Base-by-base conservation (phyloP, 2,329 filamentous ascomycete genomes). In the Fusarium fujikuroi region DNA sequence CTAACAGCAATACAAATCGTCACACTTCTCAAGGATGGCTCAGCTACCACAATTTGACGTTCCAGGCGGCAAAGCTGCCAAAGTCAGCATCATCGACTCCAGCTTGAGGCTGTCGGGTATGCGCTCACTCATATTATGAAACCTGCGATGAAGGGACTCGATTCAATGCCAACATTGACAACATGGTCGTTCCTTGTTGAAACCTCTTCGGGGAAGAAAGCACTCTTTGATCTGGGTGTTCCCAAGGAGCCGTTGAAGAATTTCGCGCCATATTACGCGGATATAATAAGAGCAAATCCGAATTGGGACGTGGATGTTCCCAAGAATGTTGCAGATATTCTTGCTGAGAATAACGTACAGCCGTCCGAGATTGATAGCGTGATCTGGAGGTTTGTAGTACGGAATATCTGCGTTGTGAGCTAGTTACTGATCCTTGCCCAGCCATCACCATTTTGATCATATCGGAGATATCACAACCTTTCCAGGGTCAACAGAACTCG, bases 371-470 rank as follows among this genome's bases (percentile, higher is more conserved):
- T 74, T 3, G 44, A 70, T 3, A 65, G 64, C 7, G 67, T 74
- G 4, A 70, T 74, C 15, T 74, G 72, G 72, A 74, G 72, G 72
- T 67, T 16, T 4, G 39, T 30, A 2, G 11, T 16, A 32, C 10
- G 3, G 14, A 12, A 4, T 4, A 7, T 28, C 5, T 5, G 10
- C 6, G 4, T 6, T 7, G 7, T 8, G 6, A 28, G 5, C 2
- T 7, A 14, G 2, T 6, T 3, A 21, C 40, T 69, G 15, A 69
- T 2, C 1, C n/a, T 9, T 2, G 5, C 3, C 2, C 2, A 73
- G 69, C 2, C 72, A 75, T 9, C 64, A 54, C 34, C 72, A 75
- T n/a, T 52, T 68, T 28, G 72, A 75, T 9, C 72, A 75, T 9
- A 57, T 66, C 1, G 69, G 72, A 36, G 69, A 75, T 10, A 40